phyloP scores from a whole-genome alignment of 1,284 basidiomycete genomes.

The Trametes sp. region DNA sequence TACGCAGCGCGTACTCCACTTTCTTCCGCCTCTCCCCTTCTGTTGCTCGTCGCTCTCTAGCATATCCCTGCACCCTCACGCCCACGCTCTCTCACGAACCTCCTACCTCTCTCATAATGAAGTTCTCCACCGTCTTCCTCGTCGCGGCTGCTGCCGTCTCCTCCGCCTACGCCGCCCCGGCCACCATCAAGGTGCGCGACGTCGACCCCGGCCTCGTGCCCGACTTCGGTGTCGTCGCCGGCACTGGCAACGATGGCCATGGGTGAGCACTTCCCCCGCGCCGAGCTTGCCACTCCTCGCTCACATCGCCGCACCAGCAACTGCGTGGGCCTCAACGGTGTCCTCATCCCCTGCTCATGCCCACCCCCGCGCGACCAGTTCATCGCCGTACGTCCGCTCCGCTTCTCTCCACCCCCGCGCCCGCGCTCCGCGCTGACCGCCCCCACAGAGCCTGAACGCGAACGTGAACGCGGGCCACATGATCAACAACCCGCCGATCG shows the following conservation, averaged over 20 bases:
- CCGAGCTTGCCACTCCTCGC: background rate
- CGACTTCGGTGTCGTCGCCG: slow-evolving; percentile 56
- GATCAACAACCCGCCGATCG: slow-evolving; percentile 39
- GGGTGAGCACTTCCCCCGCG: slow-evolving; percentile 10
- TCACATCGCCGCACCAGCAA: slow-evolving; percentile 8
- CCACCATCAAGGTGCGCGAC: slow-evolving; percentile 43
- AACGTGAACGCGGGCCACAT: slow-evolving; percentile 41
- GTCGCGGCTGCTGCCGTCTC: slow-evolving; percentile 44
- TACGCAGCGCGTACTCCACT: slow-evolving; percentile 35
- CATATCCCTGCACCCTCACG: slow-evolving; percentile 10
- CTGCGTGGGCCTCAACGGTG: slow-evolving; percentile 50
- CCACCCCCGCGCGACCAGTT: slow-evolving; percentile 61
- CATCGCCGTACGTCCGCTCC: slow-evolving; percentile 48
- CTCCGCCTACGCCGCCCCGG: slow-evolving; percentile 50
- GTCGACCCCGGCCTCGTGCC: slow-evolving; percentile 61
- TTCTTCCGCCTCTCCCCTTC: slow-evolving; percentile 14
- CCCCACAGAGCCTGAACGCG: slow-evolving; percentile 35
- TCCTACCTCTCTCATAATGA: slow-evolving; percentile 29
- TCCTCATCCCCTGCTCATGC: slow-evolving; percentile 66
- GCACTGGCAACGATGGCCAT: slow-evolving; percentile 57
- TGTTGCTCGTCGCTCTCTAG: slow-evolving; percentile 25
- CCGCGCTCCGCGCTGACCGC: background rate
- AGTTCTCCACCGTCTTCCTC: slow-evolving; percentile 41
- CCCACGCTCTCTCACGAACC: slow-evolving; percentile 10
- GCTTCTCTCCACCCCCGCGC: background rate